Base-by-base conservation (phyloP, 148 eudicot genomes). In the Persicaria tinctoria region DNA sequence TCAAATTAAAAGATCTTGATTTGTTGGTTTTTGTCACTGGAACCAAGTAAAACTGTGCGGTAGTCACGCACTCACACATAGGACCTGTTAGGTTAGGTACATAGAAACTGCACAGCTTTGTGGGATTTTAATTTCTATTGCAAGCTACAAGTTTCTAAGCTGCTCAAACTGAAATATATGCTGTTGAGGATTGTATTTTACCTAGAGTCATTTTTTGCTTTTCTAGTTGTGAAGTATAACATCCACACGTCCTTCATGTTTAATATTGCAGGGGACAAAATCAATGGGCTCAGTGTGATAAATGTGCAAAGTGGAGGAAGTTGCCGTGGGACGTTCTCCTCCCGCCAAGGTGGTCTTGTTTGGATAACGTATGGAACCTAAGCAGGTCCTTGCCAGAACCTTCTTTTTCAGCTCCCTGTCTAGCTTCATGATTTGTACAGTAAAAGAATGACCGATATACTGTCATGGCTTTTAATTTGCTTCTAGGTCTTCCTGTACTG, bases 251-350 rank as follows among this genome's bases (percentile, higher is more conserved):
- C 17, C 23, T 69, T 20, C 57, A 5, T 5, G 12, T 38, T 55
- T 57, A 17, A n/a, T 54, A 27, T 59, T 84, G 13, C 84, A 91
- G 98, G 83, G 88, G 83, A 76, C 90, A 89, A 74, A 93, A 89
- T 46, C 98, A 95, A 80, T 88, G 97, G 96, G 92, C 87, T 76
- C 97, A 89, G 80, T 95, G 98, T 82, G 96, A 92, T 84, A 82
- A 77, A 79, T 95, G 99, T 82, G 81, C 76, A 51, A 89, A 90
- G 82, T 90, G 97, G 97, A 88, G 96, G 83, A 92, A 84, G 84
- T 81, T 95, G 76, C 96, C 96, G 1, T 79, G 78, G 64, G 83
- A 90, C 70, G 78, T 88, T 85, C 91, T 87, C 75, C 86, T 95
- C 53, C 90, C 93, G 74, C 84, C 99, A 74, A 90, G 82, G 75